These are phyloP conservation scores for Dryas drummondii DNA, from an alignment of 306 rosid genomes.

Conservation along the genomic window DNA sequence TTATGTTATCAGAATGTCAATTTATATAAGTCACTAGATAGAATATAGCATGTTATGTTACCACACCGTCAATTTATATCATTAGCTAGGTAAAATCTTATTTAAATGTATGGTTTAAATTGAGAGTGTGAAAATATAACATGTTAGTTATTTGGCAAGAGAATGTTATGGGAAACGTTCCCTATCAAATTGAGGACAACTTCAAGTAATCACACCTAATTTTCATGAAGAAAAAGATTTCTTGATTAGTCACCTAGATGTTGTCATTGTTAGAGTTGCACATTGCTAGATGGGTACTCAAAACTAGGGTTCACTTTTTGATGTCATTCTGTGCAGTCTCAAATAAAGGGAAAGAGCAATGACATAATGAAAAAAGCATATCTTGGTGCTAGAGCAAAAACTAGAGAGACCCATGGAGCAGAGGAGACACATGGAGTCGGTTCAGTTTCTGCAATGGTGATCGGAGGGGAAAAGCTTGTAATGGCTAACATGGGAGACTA, in stretches of 20 bases:
- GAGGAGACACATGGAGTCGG: constrained; percentile 41
- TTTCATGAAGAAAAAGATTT: background rate
- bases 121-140: too few relatives aligned
- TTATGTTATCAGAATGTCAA: too few relatives aligned
- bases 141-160: too few relatives aligned
- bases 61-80: too few relatives aligned
- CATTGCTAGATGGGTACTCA: too few relatives aligned
- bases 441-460: constrained; percentile 63
- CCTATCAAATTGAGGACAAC: background rate
- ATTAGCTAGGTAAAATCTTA: too few relatives aligned
- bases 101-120: too few relatives aligned
- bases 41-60: too few relatives aligned
- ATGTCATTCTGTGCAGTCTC: constrained; percentile 31
- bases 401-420: constrained; percentile 36
- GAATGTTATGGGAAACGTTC: background rate
- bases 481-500: constrained; percentile 70
- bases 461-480: constrained; percentile 70
- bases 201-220: background rate
- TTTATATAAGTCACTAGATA: too few relatives aligned
- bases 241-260: background rate
- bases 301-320: background rate
- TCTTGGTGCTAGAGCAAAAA: constrained; percentile 47
- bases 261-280: background rate
- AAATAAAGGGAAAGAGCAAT: constrained; percentile 48
- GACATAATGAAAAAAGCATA: constrained; percentile 72